A percentile compares a stretch with the other conserved stretches of the same genome.
Evolutionary conservation across 179 eudicot species (phyloP).

Genomic region (Spinacia oleracea): DNA sequence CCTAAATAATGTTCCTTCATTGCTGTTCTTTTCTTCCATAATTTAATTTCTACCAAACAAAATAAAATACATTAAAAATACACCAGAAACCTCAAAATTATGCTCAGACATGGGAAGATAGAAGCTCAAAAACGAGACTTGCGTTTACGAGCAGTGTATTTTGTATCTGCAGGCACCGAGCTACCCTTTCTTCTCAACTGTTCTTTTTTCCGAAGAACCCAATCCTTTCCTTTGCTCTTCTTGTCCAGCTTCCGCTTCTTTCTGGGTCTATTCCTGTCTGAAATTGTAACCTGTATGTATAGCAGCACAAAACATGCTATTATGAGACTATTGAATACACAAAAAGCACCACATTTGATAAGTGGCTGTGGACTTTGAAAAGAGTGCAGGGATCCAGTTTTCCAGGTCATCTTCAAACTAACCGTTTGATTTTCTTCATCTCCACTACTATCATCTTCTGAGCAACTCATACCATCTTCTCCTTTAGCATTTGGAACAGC

Average conservation of each 20-base stretch:
- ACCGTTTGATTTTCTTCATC: constrained; percentile 68
- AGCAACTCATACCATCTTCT: constrained; percentile 64
- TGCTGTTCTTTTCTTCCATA: neutral
- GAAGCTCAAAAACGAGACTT: constrained; percentile 61
- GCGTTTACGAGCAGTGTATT: constrained; percentile 83
- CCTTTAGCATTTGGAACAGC: constrained; percentile 63
- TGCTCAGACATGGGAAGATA: neutral
- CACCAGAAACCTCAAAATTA: neutral
- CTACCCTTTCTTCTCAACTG: constrained; percentile 77
- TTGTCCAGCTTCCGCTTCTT: constrained; percentile 59
- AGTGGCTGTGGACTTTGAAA: neutral
- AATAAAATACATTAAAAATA: neutral
- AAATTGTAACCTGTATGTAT: constrained; percentile 53
- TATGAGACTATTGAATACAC: neutral
- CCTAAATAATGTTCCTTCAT: neutral
- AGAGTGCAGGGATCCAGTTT: neutral
- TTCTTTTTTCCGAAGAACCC: constrained; percentile 77
- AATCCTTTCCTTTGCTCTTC: constrained; percentile 60
- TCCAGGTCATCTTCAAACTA: constrained; percentile 25
- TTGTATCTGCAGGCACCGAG: constrained; percentile 64
- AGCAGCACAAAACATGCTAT: neutral
- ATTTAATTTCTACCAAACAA: neutral
- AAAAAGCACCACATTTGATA: neutral
- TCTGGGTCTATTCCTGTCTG: constrained; percentile 80
- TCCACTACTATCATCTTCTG: constrained; percentile 62